Evolutionary conservation across 2,329 filamentous ascomycete genomes (phyloP).

Genomic region (Phoma sp.): DNA sequence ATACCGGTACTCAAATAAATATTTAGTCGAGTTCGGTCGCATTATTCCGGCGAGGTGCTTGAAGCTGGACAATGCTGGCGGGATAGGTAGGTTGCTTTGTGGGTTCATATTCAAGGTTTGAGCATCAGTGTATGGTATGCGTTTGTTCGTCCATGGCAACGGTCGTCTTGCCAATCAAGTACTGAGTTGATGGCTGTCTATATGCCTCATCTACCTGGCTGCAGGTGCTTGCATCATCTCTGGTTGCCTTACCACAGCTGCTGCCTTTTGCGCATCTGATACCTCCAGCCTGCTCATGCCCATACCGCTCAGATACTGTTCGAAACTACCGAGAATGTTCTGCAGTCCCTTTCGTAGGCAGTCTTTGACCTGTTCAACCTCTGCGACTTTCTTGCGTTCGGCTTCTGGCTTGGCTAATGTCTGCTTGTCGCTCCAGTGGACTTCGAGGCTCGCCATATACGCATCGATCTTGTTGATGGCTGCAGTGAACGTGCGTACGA

Average conservation of each 20-base stretch:
- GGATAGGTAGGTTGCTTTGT: no score
- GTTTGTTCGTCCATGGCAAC: not conserved
- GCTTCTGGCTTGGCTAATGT: conserved; percentile 56
- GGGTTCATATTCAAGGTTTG: not conserved
- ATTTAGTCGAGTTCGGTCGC: no score
- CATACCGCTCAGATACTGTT: conserved; percentile 73
- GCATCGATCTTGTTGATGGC: conserved; percentile 73
- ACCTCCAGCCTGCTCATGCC: conserved; percentile 75
- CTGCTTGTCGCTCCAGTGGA: conserved; percentile 81
- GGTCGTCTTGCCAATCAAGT: not conserved
- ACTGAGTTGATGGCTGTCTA: not conserved
- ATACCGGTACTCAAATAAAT: no score
- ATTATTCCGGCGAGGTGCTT: no score
- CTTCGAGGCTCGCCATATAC: conserved; percentile 65
- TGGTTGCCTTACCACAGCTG: conserved; percentile 21
- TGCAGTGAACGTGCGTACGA: conserved; percentile 74
- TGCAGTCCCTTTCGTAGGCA: conserved; percentile 70
- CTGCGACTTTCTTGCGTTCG: conserved; percentile 55
- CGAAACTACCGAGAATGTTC: conserved; percentile 73
- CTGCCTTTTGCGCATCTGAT: conserved; percentile 59
- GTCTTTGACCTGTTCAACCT: conserved; percentile 73
- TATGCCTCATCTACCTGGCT: not conserved
- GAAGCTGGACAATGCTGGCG: no score
- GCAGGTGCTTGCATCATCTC: conserved; percentile 32
- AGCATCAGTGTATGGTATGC: not conserved